Evolutionary conservation across 116 monocot genomes (phyloP).

Genomic region (Trichopus zeylanicus): DNA sequence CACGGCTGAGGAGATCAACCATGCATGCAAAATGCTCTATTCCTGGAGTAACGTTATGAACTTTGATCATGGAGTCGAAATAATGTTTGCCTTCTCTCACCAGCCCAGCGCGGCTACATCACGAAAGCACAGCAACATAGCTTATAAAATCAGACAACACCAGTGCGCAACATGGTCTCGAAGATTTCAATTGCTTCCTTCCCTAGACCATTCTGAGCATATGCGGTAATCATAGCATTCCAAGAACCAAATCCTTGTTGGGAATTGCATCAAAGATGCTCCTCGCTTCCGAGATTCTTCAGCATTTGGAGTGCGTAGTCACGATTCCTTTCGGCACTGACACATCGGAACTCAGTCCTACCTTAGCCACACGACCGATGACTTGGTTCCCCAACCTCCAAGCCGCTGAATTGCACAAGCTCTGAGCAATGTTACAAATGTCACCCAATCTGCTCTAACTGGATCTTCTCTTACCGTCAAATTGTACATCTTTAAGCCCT

Average conservation of each 20-base stretch:
- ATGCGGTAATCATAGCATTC: conserved; percentile 86
- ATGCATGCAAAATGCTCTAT: conserved; percentile 84
- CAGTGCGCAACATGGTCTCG: conserved; percentile 41
- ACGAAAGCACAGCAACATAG: conserved; percentile 71
- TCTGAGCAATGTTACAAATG: conserved; percentile 54
- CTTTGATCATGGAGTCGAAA: conserved; percentile 53
- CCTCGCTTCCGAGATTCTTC: conserved; percentile 57
- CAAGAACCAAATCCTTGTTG: conserved; percentile 79
- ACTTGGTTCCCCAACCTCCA: conserved; percentile 60
- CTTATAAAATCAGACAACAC: conserved; percentile 54
- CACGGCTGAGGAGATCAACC: conserved; percentile 81
- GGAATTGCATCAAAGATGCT: conserved; percentile 47
- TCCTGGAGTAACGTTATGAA: conserved; percentile 44
- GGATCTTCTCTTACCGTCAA: conserved; percentile 48
- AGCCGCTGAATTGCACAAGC: conserved; percentile 63
- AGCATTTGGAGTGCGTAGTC: conserved; percentile 81
- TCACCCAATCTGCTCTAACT: conserved; percentile 73
- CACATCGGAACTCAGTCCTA: conserved; percentile 41
- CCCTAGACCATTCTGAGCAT: conserved; percentile 84
- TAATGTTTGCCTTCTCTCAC: conserved; percentile 68
- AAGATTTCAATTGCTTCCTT: conserved; percentile 65
- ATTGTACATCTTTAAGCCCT: conserved; percentile 50
- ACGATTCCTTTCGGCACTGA: conserved; percentile 63
- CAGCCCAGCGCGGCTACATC: conserved; percentile 84
- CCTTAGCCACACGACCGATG: conserved; percentile 25